phyloP scores from a whole-genome alignment of 2,329 filamentous ascomycete species.

The Podosphaera xanthii region DNA sequence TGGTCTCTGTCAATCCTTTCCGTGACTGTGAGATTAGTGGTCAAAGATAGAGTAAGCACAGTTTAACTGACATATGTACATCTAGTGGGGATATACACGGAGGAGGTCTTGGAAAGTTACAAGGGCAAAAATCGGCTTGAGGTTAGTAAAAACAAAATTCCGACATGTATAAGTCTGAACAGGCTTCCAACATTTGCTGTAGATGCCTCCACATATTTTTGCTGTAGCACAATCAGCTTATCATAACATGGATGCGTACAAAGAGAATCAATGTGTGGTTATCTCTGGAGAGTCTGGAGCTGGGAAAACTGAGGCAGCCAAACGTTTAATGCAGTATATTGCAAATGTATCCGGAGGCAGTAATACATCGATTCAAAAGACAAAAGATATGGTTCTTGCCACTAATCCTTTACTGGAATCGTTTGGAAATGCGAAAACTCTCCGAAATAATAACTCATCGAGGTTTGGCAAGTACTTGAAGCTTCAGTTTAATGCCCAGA shows the following conservation, averaged over 20 bases:
- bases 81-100: conserved; percentile 83
- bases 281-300: conserved; percentile 97
- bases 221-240: conserved; percentile 89
- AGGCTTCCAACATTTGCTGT: conserved; percentile 3
- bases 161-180: background rate
- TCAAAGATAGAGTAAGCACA: background rate
- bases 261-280: conserved; percentile 97
- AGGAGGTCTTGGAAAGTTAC: conserved; percentile 79
- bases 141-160: conserved; percentile 18
- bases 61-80: conserved; percentile 17
- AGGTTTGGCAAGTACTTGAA: conserved; percentile 97
- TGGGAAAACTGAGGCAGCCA: conserved; percentile 94
- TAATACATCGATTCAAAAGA: conserved; percentile 59
- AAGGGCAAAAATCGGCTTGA: conserved; percentile 92
- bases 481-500: conserved; percentile 78
- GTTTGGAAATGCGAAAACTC: conserved; percentile 93
- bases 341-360: conserved; percentile 78
- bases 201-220: conserved; percentile 81
- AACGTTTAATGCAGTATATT: conserved; percentile 99
- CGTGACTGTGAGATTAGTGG: conserved; percentile 40
- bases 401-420: conserved; percentile 94
- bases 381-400: conserved; percentile 97
- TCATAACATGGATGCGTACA: conserved; percentile 99
- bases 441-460: conserved; percentile 97
- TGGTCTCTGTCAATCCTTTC: conserved; percentile 98